phyloP scores from a whole-genome alignment of 2,329 filamentous ascomycete species.

The Pestalotiopsis sp. region DNA sequence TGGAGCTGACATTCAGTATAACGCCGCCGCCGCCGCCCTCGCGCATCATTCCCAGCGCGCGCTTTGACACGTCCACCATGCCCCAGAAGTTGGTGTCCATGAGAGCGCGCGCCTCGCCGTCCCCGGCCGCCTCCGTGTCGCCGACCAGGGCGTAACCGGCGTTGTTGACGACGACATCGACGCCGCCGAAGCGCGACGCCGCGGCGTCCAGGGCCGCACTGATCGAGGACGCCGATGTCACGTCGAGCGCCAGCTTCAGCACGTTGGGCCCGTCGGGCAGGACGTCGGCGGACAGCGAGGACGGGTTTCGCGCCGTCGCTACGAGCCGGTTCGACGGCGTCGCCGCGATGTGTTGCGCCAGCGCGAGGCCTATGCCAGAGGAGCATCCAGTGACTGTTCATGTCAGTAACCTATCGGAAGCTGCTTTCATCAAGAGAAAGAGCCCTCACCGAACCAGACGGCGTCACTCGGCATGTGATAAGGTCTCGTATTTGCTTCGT shows the following conservation, averaged over 20 bases:
- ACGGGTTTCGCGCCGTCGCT: conserved; percentile 37
- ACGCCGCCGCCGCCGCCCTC: conserved; percentile 44
- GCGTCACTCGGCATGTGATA: conserved; percentile 25
- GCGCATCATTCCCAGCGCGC: conserved; percentile 38
- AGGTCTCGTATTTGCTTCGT: conserved; percentile 4
- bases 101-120: conserved; percentile 31
- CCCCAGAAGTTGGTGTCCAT: conserved; percentile 47
- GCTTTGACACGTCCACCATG: conserved; percentile 36
- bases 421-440: neutral
- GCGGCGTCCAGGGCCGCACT: conserved; percentile 33
- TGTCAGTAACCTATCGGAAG: neutral
- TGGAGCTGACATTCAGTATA: conserved; percentile 55
- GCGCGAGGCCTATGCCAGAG: conserved; percentile 27
- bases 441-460: conserved; percentile 27
- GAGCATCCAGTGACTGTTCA: conserved; percentile 31
- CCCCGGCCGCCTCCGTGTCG: conserved; percentile 30
- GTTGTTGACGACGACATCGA: conserved; percentile 35
- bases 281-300: conserved; percentile 35
- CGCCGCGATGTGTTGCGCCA: conserved; percentile 23
- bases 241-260: conserved; percentile 47
- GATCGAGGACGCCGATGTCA: conserved; percentile 40
- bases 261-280: conserved; percentile 34
- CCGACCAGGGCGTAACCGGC: conserved; percentile 30
- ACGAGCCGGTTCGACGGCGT: conserved; percentile 23
- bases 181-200: conserved; percentile 32